Evolutionary conservation across 352 stramenopile genomes (phyloP).

Genomic region (Pythium phragmiticola): DNA sequence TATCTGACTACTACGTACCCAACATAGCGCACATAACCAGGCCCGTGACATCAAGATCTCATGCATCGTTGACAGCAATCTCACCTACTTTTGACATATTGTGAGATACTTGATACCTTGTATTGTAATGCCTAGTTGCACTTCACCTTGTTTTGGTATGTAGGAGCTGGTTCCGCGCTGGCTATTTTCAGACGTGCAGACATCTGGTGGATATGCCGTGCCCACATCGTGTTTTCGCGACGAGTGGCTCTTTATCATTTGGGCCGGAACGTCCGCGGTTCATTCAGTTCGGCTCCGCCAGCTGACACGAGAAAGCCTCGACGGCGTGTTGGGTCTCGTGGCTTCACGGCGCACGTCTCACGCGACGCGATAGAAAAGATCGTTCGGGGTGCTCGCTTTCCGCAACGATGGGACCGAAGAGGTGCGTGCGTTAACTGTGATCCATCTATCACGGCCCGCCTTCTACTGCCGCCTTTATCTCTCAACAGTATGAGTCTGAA

Average conservation of each 20-base stretch:
- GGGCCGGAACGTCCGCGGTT: no score
- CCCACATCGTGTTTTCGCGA: not conserved
- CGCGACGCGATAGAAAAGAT: not conserved
- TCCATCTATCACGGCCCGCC: not conserved
- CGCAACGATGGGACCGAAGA: slow-evolving; percentile 45
- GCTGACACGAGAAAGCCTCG: no score
- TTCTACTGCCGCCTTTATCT: not conserved
- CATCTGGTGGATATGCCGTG: slow-evolving; percentile 12
- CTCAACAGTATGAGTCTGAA: not conserved
- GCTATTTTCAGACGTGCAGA: slow-evolving; percentile 16
- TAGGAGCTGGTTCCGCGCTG: slow-evolving; percentile 13
- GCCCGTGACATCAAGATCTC: no score
- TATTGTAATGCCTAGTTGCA: not conserved
- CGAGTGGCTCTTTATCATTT: not conserved
- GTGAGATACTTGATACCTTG: not conserved
- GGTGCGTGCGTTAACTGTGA: slow-evolving; percentile 12
- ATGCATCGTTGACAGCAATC: no score
- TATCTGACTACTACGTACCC: no score
- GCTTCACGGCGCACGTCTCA: not conserved
- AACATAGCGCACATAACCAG: no score
- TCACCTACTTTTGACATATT: no score
- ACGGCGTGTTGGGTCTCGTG: not conserved
- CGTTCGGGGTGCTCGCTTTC: not conserved
- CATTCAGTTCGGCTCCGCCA: no score
- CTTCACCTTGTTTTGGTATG: slow-evolving; percentile 14